Evolutionary conservation across 1,139 yeast genomes (phyloP), one percentile per base, ranked within the genome.

Genomic region (Hyphopichia burtonii): DNA sequence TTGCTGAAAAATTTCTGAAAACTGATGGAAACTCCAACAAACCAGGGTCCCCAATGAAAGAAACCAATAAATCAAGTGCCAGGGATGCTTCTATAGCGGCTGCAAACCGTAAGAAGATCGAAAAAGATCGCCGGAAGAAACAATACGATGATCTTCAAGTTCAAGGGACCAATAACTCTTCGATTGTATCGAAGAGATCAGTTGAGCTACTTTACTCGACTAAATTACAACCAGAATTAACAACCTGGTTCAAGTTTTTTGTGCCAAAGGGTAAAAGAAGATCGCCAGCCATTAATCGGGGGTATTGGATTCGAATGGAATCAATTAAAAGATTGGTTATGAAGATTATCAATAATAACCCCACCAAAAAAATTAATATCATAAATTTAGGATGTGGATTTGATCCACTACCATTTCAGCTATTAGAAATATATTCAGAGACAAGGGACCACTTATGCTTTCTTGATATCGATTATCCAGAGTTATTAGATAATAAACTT

Each of bases 351-450:
- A 41, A 53, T 9, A 30, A 43, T 18, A 52, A 58, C 31, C 54
- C 52, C 1, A 51, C 50, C 1, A 51, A 58, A 9, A 46, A 55
- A 0, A 55, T 68, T 18, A 59, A 77, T 28, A 70, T 87, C 3
- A 72, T 87, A 30, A 87, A 86, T 58, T 65, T 87, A 34, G 96
- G 96, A 1, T 86, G 95, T 63, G 96, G 96, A 6, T 87, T 76
- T 56, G 91, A 84, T 57, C 88, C 90, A 3, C 64, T 86, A 46
- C 90, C 95, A 2, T 86, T 85, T 53, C 87, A 85, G 54, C 58
- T 82, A 41, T 61, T 85, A 31, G 46, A 57, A 36, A 44, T 56
- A 20, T 44, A 51, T 34, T 54, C 40, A 55, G 60, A 46, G 42
- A 34, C 32, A 16, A 40, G 39, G 10, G 53, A 51, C 17, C 58